Evolutionary conservation across 805 yeast genomes (phyloP), one percentile per base, ranked within the genome.

Genomic region (Blastobotrys muscicola): DNA sequence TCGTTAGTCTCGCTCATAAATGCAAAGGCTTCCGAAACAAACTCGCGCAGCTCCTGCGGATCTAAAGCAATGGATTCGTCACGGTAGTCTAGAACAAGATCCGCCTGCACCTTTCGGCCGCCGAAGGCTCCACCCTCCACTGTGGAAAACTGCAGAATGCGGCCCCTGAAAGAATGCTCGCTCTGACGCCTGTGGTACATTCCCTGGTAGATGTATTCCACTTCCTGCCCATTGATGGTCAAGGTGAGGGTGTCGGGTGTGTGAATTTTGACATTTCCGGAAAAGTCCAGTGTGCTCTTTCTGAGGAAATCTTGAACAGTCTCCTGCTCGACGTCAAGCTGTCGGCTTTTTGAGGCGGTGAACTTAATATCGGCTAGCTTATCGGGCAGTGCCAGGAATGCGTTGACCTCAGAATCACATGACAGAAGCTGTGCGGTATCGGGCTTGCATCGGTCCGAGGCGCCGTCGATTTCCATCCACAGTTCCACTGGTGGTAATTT

Each of bases 101-200:
- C 62, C 43, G 74, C 66, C 55, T 78, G 82, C 7, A 64, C 48
- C 20, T 67, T 60, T 45, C 77, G 62, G 1, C 82, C 82, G 9
- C 80, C 81, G 37, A 74, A 61, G 5, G 67, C 58, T 3, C 82
- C 82, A n/a, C 80, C 80, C 52, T 78, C 82, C 12, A 73, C 60
- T 12, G 67, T 55, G 35, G 70, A 64, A 42, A 67, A 64, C 48
- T 74, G 76, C 13, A 74, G 58, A 23, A 57, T 40, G 10, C 36
- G 40, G 8, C 61, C 65, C 10, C 60, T 60, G 42, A 55, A 67
- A n/a, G 57, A 47, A 44, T 74, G 64, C 41, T 69, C 71, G 31
- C 73, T 53, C 46, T 71, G 73, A 8, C 71, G 66, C 37, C 77
- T 58, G 54, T 68, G 67, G n/a, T 62, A 50, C 49, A 69, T 54